These are phyloP conservation scores for Umbellularia californica DNA, from an alignment of 164 flowering plant species.

Conservation along the genomic window DNA sequence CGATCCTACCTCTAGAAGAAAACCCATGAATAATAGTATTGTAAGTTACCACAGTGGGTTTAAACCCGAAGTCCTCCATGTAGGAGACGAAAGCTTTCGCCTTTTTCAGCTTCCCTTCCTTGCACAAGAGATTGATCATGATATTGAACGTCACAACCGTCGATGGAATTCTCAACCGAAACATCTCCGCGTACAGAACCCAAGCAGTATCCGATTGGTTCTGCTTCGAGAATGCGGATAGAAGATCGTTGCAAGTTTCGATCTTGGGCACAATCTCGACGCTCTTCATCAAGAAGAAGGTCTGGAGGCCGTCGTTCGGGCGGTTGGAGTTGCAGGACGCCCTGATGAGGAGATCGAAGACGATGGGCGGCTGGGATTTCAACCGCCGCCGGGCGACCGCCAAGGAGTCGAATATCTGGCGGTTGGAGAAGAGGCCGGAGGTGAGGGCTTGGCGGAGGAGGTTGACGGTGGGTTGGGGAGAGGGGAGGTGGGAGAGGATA, in stretches of 20 bases:
- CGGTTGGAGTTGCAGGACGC: slow-evolving; percentile 51
- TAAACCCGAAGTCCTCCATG: slow-evolving; percentile 65
- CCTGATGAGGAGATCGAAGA: slow-evolving; percentile 51
- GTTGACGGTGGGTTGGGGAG: slow-evolving; percentile 40
- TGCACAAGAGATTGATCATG: slow-evolving; percentile 76
- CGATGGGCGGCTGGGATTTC: slow-evolving; percentile 23
- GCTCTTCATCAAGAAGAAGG: slow-evolving; percentile 58
- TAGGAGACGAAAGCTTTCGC: slow-evolving; percentile 52
- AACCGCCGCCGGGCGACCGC: slow-evolving; percentile 27
- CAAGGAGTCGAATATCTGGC: slow-evolving; percentile 40
- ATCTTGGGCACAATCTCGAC: slow-evolving; percentile 42
- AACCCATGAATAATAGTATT: slow-evolving; percentile 75
- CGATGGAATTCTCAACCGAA: slow-evolving; percentile 57
- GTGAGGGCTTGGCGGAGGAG: slow-evolving; percentile 34
- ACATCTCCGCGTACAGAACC: slow-evolving; percentile 87
- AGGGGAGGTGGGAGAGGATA: slow-evolving; percentile 33
- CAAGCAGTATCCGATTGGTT: slow-evolving; percentile 45
- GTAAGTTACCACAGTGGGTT: slow-evolving; percentile 64
- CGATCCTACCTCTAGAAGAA: slow-evolving; percentile 45
- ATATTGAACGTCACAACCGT: slow-evolving; percentile 60
- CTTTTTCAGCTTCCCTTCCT: slow-evolving; percentile 83
- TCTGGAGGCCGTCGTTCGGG: slow-evolving; percentile 41
- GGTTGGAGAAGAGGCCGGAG: slow-evolving; percentile 10
- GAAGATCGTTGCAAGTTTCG: slow-evolving; percentile 63
- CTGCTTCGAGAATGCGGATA: slow-evolving; percentile 52